Conservation (phyloP, 345 rosid genomes). For the Hevea brasiliensis region DNA sequence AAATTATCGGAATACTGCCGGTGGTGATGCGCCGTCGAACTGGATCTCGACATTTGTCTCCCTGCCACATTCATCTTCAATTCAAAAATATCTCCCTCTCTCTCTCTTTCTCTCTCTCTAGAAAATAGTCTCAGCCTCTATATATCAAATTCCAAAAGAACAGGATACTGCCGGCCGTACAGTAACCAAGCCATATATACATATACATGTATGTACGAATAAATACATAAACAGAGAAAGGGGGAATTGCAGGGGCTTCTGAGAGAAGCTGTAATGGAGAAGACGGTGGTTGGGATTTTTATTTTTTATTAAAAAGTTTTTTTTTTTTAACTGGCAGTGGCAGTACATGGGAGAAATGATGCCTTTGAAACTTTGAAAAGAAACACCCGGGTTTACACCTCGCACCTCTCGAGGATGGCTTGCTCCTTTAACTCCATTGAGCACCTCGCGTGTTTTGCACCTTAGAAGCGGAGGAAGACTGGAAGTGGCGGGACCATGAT, state of each 20-base stretch:
- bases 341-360: not conserved
- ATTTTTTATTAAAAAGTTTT: not conserved
- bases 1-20: constrained; percentile 56
- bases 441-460: constrained; percentile 2
- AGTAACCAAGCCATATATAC: not conserved
- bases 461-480: too few relatives aligned
- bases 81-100: not conserved
- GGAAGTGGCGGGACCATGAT: constrained; percentile 6
- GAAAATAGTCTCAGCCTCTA: not conserved
- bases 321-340: not conserved
- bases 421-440: too few relatives aligned
- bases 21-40: constrained; percentile 46
- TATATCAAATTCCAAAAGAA: not conserved
- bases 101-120: not conserved
- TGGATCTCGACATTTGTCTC: constrained; percentile 47
- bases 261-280: not conserved
- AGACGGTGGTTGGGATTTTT: not conserved
- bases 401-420: too few relatives aligned
- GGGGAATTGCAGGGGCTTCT: not conserved
- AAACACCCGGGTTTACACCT: not conserved
- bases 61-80: constrained; percentile 37
- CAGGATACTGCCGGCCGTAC: constrained; percentile 6
- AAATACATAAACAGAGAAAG: not conserved
- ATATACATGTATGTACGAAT: not conserved
- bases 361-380: constrained; percentile 4